Evolutionary conservation across 2,329 filamentous ascomycete genomes (phyloP), one percentile per base, ranked within the genome.

Genomic region (Intubia oerlemansii): DNA sequence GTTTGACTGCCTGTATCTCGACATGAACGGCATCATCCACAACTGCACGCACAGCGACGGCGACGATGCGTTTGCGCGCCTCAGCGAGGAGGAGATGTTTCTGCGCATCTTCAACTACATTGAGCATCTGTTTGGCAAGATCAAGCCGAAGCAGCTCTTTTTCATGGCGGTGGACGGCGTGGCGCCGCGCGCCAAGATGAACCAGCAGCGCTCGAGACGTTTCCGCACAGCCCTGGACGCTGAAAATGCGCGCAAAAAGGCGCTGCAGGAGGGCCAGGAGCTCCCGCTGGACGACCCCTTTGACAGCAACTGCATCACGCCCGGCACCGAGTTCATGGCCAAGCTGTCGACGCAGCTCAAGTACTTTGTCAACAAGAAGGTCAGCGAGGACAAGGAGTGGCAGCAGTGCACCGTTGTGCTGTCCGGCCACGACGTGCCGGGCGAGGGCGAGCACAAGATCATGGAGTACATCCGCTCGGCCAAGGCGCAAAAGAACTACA

Each of bases 31-130:
- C 40, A 98, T 98, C 50, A 98, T 98, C 44, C 85, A 98, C 54
- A 98, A 98, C 52, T 98, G 88, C 52, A 98, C 88, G 32, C 88
- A 98, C 56, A 92, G 88, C 46, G 85, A 98, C 53, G 84, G 90
- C 46, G 84, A 90, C 46, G 84, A 85, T 47, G 71, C 82, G 4
- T 81, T 80, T 2, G 90, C 90, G 44, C 81, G 88, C 31, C 73
- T 95, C 53, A 85, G 76, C 32, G 90, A 98, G 50, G 85, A 98
- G 50, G 80, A 93, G 52, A 98, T 98, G 88, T 98, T 98, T 48
- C 93, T 98, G 41, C 78, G 82, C 33, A 98, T 98, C 44, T 98
- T 98, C 67, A 95, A 95, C 54, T 98, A 98, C 51, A 98, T 98
- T 40, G 88, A 98, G 52, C 88, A 98, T 56, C 54, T 98, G 30